These are phyloP conservation scores for Dictyostelium brefeldianum DNA, from an alignment of 78 protist genomes.

Conservation along the genomic window DNA sequence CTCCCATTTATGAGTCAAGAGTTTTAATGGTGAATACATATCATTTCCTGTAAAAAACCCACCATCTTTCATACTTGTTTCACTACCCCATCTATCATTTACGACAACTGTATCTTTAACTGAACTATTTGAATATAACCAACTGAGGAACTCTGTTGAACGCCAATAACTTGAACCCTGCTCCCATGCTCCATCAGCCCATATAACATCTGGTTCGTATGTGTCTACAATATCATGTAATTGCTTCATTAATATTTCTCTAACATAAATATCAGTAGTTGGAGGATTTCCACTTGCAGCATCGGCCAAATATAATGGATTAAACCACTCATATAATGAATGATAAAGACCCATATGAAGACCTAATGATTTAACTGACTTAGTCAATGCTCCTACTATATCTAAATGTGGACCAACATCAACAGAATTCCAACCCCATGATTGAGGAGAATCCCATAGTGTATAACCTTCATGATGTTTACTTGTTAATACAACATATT, in stretches of 20 bases:
- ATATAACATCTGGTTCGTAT: constrained; percentile 79
- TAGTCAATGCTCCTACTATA: constrained; percentile 33
- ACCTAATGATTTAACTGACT: constrained; percentile 47
- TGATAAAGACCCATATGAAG: constrained; percentile 80
- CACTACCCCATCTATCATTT: constrained; percentile 82
- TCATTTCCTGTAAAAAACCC: constrained; percentile 73
- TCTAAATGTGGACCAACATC: constrained; percentile 66
- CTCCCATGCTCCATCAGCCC: constrained; percentile 86
- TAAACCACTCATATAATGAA: constrained; percentile 69
- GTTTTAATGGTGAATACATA: constrained; percentile 26
- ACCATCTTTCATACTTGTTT: constrained; percentile 28
- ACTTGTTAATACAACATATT: constrained; percentile 78
- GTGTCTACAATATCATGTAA: constrained; percentile 39
- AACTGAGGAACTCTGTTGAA: constrained; percentile 65
- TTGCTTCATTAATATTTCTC: constrained; percentile 37
- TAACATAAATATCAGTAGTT: constrained; percentile 8
- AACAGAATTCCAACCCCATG: constrained; percentile 83
- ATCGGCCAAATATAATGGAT: constrained; percentile 71
- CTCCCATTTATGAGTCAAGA: constrained; percentile 71
- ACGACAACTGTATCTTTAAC: constrained; percentile 72
- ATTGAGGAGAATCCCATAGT: constrained; percentile 18
- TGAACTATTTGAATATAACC: constrained; percentile 57
- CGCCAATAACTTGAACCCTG: constrained; percentile 42
- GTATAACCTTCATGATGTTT: constrained; percentile 87
- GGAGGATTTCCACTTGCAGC: constrained; percentile 6